Conservation (phyloP, 257 asterid species). For the Avicennia marina region DNA sequence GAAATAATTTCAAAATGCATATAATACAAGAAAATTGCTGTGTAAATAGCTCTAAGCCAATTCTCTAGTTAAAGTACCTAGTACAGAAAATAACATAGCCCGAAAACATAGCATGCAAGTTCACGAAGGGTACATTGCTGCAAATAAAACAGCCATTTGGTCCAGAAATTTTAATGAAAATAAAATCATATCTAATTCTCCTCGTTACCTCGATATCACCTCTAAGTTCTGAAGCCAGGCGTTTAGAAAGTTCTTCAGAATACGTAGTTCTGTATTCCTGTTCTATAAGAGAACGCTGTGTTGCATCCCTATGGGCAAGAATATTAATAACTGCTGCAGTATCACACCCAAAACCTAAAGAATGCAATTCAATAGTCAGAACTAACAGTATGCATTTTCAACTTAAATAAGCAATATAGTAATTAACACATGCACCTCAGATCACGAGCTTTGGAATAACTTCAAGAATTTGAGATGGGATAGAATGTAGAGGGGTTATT, state of each 20-base stretch:
- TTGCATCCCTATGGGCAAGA: slow-evolving; percentile 82
- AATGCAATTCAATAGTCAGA: slow-evolving; percentile 2
- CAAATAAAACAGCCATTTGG: neutral
- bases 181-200: neutral
- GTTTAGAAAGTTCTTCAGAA: slow-evolving; percentile 66
- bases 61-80: neutral
- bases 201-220: slow-evolving; percentile 70
- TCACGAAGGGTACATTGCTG: neutral
- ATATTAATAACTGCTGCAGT: slow-evolving; percentile 65
- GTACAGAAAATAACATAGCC: neutral
- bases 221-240: slow-evolving; percentile 72
- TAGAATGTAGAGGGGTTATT: no score
- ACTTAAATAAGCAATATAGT: neutral
- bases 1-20: slow-evolving; percentile 18
- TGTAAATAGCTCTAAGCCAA: neutral
- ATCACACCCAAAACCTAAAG: slow-evolving; percentile 89
- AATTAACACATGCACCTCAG: neutral
- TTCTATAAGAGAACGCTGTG: slow-evolving; percentile 78
- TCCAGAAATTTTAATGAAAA: neutral
- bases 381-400: neutral
- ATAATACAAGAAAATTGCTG: neutral
- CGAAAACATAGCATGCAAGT: neutral
- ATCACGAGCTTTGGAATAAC: no score
- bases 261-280: slow-evolving; percentile 72
- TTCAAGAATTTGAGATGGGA: no score